Evolutionary conservation across 2,329 filamentous ascomycete species (phyloP).

Genomic region (Fusarium sulawesiense): DNA sequence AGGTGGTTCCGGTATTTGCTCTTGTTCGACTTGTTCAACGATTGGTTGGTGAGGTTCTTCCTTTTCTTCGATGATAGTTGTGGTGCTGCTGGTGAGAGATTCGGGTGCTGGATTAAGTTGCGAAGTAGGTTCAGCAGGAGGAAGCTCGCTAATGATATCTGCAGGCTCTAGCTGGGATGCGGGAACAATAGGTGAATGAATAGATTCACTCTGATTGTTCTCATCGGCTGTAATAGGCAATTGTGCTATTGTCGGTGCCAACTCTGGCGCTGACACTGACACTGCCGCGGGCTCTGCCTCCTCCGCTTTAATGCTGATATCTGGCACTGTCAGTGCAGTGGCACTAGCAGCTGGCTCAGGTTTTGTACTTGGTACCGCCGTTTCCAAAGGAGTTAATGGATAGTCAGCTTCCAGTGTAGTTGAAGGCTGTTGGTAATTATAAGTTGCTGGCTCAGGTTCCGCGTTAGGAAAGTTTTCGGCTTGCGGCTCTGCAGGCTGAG

Average conservation of each 20-base stretch:
- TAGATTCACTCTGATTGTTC: conserved; percentile 17
- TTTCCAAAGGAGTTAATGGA: background rate
- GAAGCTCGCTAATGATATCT: conserved; percentile 16
- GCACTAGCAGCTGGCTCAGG: conserved; percentile 10
- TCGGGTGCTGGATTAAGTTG: conserved; percentile 9
- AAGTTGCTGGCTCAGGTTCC: conserved; percentile 31
- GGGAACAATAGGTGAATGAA: conserved; percentile 21
- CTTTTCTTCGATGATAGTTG: conserved; percentile 20
- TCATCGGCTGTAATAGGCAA: conserved; percentile 2
- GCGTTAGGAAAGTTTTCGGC: conserved; percentile 33
- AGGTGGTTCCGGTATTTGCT: conserved; percentile 15
- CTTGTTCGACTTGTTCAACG: background rate
- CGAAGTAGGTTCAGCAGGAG: conserved; percentile 9
- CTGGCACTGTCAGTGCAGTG: conserved; percentile 1
- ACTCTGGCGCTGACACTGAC: background rate
- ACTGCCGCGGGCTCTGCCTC: background rate
- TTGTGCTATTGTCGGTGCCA: conserved; percentile 5
- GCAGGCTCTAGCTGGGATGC: conserved; percentile 10
- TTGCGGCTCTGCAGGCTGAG: conserved; percentile 36
- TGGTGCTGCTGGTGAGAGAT: conserved; percentile 11
- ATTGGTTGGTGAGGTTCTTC: conserved; percentile 22
- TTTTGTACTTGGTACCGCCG: conserved; percentile 7
- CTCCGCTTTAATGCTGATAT: background rate
- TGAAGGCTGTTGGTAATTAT: conserved; percentile 14
- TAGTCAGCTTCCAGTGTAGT: background rate